Base-by-base conservation (phyloP, 2,329 filamentous ascomycete genomes). In the Trichoderma aggressivum region DNA sequence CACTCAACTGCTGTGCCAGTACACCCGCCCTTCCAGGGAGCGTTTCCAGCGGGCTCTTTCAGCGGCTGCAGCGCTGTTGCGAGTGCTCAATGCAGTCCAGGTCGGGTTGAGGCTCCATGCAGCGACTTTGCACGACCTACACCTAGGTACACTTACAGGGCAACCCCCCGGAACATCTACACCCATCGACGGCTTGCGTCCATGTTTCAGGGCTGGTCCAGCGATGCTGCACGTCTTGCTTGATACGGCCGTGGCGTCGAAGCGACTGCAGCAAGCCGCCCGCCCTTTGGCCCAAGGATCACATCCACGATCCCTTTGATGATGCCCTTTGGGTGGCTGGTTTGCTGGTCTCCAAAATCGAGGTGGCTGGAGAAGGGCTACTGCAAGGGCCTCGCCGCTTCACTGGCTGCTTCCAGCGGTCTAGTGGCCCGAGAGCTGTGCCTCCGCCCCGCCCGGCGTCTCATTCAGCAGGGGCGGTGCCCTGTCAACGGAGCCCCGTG, bases 321-420 rank as follows among this genome's bases (percentile, higher is more conserved):
- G 36, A 68, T 59, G 65, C 28, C 43, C 34, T 58, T 43, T 65
- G 60, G 66, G 64, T 65, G 62, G 47, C 58, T 70, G 71, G 72
- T 64, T 73, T 56, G 26, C 73, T 73, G 73, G 18, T n/a, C n/a
- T n/a, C n/a, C n/a, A n/a, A 74, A 80, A 80, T 77, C 75, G 72
- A 74, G 76, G 79, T 75, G 77, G 77, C 79, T 80, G 79, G 79
- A 72, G 76, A 47, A 34, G 58, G 59, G n/a, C 70, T 71, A 71
- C 61, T 71, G 69, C 69, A 71, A 71, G 69, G 69, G 61, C 61
- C 60, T 18, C 24, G 53, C 66, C 36, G 30, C 55, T 59, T 26
- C 24, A 43, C 64, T 32, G 24, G 53, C 64, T 69, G 56, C 59
- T 21, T 55, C 34, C 64, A 47, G 64, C 53, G 64, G 64, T 56